Percentiles rank a stretch among this genome's conserved stretches.
phyloP scores from a whole-genome alignment of 495 filamentous ascomycete genomes.

The Penicillium pulvis region DNA sequence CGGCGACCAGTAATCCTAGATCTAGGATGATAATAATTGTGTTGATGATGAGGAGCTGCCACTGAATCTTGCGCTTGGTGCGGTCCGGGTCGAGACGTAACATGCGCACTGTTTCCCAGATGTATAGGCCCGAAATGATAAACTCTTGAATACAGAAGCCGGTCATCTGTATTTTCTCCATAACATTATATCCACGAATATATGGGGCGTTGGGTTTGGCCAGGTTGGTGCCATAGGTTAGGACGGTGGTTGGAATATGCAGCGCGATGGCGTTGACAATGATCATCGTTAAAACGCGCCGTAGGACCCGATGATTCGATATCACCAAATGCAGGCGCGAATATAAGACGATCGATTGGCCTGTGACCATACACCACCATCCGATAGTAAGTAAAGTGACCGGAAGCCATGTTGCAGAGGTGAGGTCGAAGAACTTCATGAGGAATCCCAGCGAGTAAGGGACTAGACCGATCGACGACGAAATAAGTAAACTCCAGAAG shows the following conservation, averaged over 20 bases:
- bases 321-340: slow-evolving; percentile 67
- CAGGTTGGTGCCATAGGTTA: slow-evolving; percentile 60
- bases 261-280: slow-evolving; percentile 54
- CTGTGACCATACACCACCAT: slow-evolving; percentile 67
- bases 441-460: slow-evolving; percentile 62
- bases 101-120: slow-evolving; percentile 55
- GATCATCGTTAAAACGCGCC: slow-evolving; percentile 60
- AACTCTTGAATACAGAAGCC: slow-evolving; percentile 64
- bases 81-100: slow-evolving; percentile 47
- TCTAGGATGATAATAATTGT: slow-evolving; percentile 58
- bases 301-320: slow-evolving; percentile 49
- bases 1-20: slow-evolving; percentile 55
- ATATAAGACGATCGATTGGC: slow-evolving; percentile 67
- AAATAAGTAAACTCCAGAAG: slow-evolving; percentile 59
- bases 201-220: slow-evolving; percentile 23
- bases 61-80: slow-evolving; percentile 54
- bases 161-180: slow-evolving; percentile 67
- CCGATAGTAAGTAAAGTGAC: slow-evolving; percentile 54
- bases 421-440: slow-evolving; percentile 59
- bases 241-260: slow-evolving; percentile 58
- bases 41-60: slow-evolving; percentile 61
- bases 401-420: slow-evolving; percentile 38
- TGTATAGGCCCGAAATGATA: slow-evolving; percentile 61
- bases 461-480: slow-evolving; percentile 56
- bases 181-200: slow-evolving; percentile 52